Evolutionary conservation across 164 flowering plant species (phyloP), one percentile per base, ranked within the genome.

Genomic region (Vitis rupestris): DNA sequence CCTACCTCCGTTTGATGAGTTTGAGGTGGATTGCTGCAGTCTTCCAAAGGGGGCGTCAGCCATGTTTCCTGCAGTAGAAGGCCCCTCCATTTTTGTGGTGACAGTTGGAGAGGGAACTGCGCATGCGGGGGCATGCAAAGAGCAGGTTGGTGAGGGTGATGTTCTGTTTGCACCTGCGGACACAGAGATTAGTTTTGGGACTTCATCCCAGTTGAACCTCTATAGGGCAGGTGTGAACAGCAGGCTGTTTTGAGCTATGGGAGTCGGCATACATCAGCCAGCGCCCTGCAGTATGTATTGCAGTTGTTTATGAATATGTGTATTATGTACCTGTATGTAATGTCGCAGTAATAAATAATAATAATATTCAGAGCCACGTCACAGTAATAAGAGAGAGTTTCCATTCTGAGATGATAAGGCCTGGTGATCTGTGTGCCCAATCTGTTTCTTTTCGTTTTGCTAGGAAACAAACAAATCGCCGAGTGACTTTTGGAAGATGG

Each of bases 1-100:
- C 79, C 72, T 63, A 9, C 98, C 98, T 2, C 97, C 97, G 5
- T 91, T 90, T 31, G 92, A 93, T 61, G 99, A 95, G 72, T 95
- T 95, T 70, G 99, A 95, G 83, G 91, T 95, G 16, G 99, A 95
- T 59, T 76, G 64, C 1, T 95, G 93, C 65, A 54, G 67, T 62
- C 86, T 95, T 58, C 89, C 96, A 0, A 48, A 54, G 2, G 88
- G 81, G 7, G 73, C 74, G 50, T 82, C 91, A 1, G 69, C 83
- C 27, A 78, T 68, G 9, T 86, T 95, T 54, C 85, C 91, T 23
- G 85, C 88, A 37, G 68, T 78, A 11, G 80, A 85, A 2, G 96
- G 97, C 10, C 97, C 99, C 3, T 91, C 97, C 48, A 68, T 95
- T 53, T 88, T 84, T 48, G 2, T 95, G 48, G 86, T 89, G 19